Base-by-base conservation (phyloP, 495 filamentous ascomycete genomes). In the Penicillium goetzii region DNA sequence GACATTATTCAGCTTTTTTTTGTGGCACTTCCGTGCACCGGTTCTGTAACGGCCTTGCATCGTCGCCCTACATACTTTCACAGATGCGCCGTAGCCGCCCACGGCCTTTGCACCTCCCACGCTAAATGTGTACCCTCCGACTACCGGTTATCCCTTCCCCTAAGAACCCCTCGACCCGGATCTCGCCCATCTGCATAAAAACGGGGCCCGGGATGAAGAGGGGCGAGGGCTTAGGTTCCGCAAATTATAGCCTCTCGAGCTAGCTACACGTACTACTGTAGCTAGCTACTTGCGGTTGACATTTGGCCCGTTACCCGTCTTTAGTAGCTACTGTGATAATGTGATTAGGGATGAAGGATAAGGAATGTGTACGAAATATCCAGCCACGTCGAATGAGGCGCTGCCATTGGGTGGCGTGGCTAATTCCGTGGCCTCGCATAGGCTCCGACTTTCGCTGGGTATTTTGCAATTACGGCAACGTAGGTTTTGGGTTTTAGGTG, bases 41-140 rank as follows among this genome's bases (percentile, higher is more conserved):
- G 25, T 54, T 45, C 40, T 23, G 64, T 63, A 71, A 68, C 68
- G 68, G 60, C 56, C 17, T 60, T 72, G 70, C 68, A 67, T 63
- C 57, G 61, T 67, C 62, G 63, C 60, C 57, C 64, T 72, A 62
- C 64, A 65, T 67, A 62, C 61, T 69, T 71, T 61, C 52, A 59
- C 53, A 59, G 64, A 70, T 70, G 70, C 70, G 70, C 70, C 58
- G 70, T 68, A 71, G 61, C 70, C 70, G 65, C 65, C 51, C 36
- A 57, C 36, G 23, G 55, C 19, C 55, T 43, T 38, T 34, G 36
- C 38, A 25, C 15, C 14, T n/a, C 5, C 54, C 10, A 32, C 30
- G 30, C 28, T 55, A 21, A 55, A 19, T n/a, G n/a, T 8, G 23
- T 30, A 51, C 25, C n/a, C 25, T 53, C 30, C 52, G 25, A 55